Evolutionary conservation across 1,284 basidiomycete species (phyloP), one percentile per base, ranked within the genome.

Genomic region (Vanrija humicola): DNA sequence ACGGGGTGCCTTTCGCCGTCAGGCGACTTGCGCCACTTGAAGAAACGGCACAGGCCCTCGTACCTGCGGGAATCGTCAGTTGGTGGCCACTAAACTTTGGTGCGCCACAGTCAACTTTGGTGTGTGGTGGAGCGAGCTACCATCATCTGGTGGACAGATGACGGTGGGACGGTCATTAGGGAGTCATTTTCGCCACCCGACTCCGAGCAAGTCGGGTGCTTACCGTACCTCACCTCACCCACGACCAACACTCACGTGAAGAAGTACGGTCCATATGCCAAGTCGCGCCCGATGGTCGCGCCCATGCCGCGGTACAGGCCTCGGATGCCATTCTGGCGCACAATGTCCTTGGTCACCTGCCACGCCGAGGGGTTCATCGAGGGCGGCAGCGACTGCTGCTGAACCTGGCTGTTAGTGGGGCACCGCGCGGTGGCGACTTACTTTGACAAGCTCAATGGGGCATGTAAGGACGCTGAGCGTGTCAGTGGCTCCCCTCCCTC

Each of bases 241-340:
- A 9, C 25, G 2, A 28, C 23, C 10, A 25, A 47, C 38, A 72
- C 80, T 69, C 66, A 87, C 87, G 86, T 83, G 56, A 81, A 80
- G 73, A 93, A 94, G 74, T 93, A 93, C 5, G 86, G 83, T 5
- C 90, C 90, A 66, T 88, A 92, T 1, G 87, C 88, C 16, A 81
- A 78, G 70, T 93, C 90, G 51, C 90, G 79, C 43, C 89, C 68
- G 1, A 84, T 83, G 0, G 90, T 92, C 0, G 84, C 81, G 5
- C 81, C 78, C 50, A 88, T 77, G 0, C 90, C 90, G 6, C 89
- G 83, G 70, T 88, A 93, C n/a, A 92, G 74, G 0, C 87, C 88
- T 38, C 76, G 70, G 6, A 89, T 26, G 0, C 88, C 88, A 43
- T 81, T 78, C 25, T 78, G 73, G 25, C 76, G 77, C 50, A 85